Percentiles rank a stretch among this genome's conserved stretches.
Conservation (phyloP, 2,329 filamentous ascomycete species). For the Aureobasidium namibiae region DNA sequence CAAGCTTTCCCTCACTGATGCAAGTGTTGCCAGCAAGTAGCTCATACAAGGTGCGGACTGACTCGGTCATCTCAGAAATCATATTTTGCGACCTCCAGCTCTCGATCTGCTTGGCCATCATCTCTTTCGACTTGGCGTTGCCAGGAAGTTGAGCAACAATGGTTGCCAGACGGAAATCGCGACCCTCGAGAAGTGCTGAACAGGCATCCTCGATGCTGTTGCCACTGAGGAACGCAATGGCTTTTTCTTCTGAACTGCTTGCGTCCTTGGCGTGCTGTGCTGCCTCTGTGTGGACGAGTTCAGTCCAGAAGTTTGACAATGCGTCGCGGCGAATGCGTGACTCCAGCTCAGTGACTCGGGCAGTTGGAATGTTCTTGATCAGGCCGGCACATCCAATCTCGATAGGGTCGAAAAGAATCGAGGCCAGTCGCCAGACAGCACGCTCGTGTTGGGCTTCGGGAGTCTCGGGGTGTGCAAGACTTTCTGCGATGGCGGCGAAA, state of each 20-base stretch:
- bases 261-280: slow-evolving; percentile 47
- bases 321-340: slow-evolving; percentile 44
- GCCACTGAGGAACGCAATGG: slow-evolving; percentile 68
- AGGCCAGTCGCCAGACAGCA: slow-evolving; percentile 75
- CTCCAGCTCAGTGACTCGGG: slow-evolving; percentile 33
- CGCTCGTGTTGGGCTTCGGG: slow-evolving; percentile 49
- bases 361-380: slow-evolving; percentile 33
- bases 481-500: slow-evolving; percentile 43
- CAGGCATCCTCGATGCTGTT: slow-evolving; percentile 78
- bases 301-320: slow-evolving; percentile 59
- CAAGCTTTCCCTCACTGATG: slow-evolving; percentile 66
- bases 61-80: slow-evolving; percentile 76
- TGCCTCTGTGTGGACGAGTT: slow-evolving; percentile 31
- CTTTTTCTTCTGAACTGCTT: slow-evolving; percentile 67
- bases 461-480: slow-evolving; percentile 9
- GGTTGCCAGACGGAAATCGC: slow-evolving; percentile 76
- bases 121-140: slow-evolving; percentile 58
- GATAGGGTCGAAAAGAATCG: slow-evolving; percentile 75
- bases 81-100: slow-evolving; percentile 78
- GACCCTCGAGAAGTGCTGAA: slow-evolving; percentile 63
- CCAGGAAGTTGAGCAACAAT: slow-evolving; percentile 75
- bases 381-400: slow-evolving; percentile 20
- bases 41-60: slow-evolving; percentile 81
- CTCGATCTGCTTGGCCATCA: slow-evolving; percentile 71
- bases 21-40: slow-evolving; percentile 82